Percentiles rank a stretch among this genome's conserved stretches.
Evolutionary conservation across 768 basidiomycete species (phyloP).

Genomic region (Hemileccinum impolitum): DNA sequence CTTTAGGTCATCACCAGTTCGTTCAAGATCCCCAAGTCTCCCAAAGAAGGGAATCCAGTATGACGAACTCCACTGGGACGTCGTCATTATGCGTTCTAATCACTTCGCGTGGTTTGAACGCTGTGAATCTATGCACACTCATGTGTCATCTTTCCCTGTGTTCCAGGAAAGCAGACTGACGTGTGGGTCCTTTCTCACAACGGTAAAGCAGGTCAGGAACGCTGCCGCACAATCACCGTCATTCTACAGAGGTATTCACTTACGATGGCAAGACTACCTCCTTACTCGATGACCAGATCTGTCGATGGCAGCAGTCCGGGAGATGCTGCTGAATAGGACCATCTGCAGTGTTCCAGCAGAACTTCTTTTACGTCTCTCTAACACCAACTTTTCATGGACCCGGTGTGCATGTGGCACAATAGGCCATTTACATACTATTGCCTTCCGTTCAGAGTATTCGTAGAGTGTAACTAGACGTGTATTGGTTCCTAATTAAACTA

Average conservation of each 20-base stretch:
- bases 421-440: slow-evolving; percentile 9
- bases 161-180: background rate
- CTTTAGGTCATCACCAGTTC: background rate
- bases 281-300: slow-evolving; percentile 25
- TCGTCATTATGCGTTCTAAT: background rate
- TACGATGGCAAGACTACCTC: slow-evolving; percentile 60
- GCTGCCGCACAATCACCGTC: slow-evolving; percentile 99
- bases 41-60: background rate
- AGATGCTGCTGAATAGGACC: slow-evolving; percentile 64
- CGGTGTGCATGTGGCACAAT: background rate
- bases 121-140: background rate
- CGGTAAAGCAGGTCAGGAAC: slow-evolving; percentile 73
- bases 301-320: slow-evolving; percentile 66
- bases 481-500: background rate
- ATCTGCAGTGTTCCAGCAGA: slow-evolving; percentile 5
- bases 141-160: background rate
- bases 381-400: background rate
- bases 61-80: background rate
- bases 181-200: background rate
- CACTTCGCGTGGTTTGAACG: background rate
- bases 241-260: slow-evolving; percentile 96
- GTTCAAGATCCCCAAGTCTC: background rate
- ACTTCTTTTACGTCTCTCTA: slow-evolving; percentile 5
- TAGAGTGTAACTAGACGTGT: background rate
- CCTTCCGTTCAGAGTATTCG: background rate